Conservation (phyloP, 2,329 filamentous ascomycete genomes). For the Canariomyces notabilis region DNA sequence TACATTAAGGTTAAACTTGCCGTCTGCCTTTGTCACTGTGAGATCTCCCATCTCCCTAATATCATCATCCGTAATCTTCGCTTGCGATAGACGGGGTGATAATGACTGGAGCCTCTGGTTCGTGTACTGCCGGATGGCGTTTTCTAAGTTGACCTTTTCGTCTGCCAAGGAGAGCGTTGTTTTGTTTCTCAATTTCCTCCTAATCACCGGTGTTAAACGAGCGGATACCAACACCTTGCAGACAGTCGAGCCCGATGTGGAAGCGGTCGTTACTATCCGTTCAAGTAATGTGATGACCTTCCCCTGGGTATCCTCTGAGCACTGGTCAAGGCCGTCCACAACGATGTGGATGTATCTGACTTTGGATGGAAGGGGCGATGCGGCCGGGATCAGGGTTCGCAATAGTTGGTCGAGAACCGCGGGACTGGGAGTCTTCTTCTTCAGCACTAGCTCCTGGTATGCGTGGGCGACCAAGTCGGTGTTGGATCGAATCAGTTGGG, state of each 20-base stretch:
- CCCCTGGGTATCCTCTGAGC: slow-evolving; percentile 12
- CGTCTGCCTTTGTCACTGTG: slow-evolving; percentile 9
- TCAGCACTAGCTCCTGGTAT: slow-evolving; percentile 23
- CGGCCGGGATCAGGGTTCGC: slow-evolving; percentile 9
- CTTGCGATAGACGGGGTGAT: slow-evolving; percentile 13
- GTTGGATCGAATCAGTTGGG: slow-evolving; percentile 28
- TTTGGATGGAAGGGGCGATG: slow-evolving; percentile 9
- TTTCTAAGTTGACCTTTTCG: slow-evolving; percentile 21
- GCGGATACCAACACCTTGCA: slow-evolving; percentile 30
- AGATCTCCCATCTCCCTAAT: background rate
- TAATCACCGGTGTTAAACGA: slow-evolving; percentile 17
- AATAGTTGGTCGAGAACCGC: slow-evolving; percentile 25
- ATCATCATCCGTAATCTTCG: slow-evolving; percentile 18
- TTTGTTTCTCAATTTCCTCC: slow-evolving; percentile 17
- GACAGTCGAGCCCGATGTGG: slow-evolving; percentile 5
- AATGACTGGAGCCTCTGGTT: slow-evolving; percentile 13
- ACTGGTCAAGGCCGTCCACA: slow-evolving; percentile 25
- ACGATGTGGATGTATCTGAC: slow-evolving; percentile 25
- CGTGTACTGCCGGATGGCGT: background rate
- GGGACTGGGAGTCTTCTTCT: slow-evolving; percentile 18
- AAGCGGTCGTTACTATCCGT: slow-evolving; percentile 10
- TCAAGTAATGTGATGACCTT: slow-evolving; percentile 17
- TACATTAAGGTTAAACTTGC: background rate
- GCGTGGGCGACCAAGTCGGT: slow-evolving; percentile 26
- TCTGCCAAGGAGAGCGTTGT: slow-evolving; percentile 25